Evolutionary conservation across 108 stramenopile genomes (phyloP).

Genomic region (Craspedostauros australis): DNA sequence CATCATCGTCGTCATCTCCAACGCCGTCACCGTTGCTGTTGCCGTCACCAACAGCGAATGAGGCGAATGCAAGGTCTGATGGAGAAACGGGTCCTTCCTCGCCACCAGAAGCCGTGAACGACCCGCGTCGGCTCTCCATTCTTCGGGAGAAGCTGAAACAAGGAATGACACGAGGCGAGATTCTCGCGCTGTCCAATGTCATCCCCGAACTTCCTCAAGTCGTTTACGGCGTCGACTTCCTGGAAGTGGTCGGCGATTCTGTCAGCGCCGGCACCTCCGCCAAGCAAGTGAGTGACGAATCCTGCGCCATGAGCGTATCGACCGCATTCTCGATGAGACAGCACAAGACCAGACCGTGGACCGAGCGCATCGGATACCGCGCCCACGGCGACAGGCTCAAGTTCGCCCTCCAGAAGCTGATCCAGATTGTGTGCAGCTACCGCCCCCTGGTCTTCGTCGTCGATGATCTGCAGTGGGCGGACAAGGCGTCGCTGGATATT

Average conservation of each 20-base stretch:
- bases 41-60: too few relatives aligned
- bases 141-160: neutral
- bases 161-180: neutral
- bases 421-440: neutral
- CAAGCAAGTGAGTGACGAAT: neutral
- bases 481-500: neutral
- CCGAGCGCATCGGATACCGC: neutral
- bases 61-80: too few relatives aligned
- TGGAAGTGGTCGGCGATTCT: too few relatives aligned
- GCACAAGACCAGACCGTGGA: neutral
- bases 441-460: conserved; percentile 1
- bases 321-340: too few relatives aligned
- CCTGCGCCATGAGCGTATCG: too few relatives aligned
- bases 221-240: neutral
- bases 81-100: too few relatives aligned
- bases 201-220: neutral
- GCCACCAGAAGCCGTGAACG: too few relatives aligned
- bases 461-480: conserved; percentile 17
- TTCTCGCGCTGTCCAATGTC: neutral
- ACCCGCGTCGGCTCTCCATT: too few relatives aligned
- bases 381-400: neutral
- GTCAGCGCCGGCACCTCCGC: too few relatives aligned
- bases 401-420: neutral
- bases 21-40: too few relatives aligned
- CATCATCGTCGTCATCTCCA: too few relatives aligned